Conservation (phyloP, 2,329 filamentous ascomycete species). For the Diaporthe caulivora region DNA sequence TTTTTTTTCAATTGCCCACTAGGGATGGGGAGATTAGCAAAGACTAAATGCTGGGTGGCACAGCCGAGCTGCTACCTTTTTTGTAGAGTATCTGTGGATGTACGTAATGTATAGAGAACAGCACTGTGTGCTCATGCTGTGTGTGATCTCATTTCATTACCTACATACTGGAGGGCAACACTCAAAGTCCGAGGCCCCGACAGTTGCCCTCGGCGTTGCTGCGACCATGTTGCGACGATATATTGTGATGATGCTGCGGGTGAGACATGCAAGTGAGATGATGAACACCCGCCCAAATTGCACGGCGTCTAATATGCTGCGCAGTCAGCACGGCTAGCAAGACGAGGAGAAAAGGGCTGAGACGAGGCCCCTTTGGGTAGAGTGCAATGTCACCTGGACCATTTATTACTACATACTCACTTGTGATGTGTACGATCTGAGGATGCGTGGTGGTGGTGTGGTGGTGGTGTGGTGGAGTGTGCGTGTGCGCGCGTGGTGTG, state of each 20-base stretch:
- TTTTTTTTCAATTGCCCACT: background rate
- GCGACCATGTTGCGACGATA: background rate
- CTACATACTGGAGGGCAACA: background rate
- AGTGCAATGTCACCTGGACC: constrained; percentile 24
- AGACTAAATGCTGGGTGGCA: constrained; percentile 5
- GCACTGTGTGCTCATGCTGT: background rate
- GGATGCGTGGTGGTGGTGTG: background rate
- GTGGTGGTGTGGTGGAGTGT: too few relatives aligned
- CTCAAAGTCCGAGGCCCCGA: background rate
- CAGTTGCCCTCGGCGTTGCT: background rate
- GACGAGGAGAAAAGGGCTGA: background rate
- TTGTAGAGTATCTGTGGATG: background rate
- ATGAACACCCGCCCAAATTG: background rate
- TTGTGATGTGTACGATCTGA: background rate
- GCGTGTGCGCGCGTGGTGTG: background rate
- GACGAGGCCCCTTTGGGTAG: constrained; percentile 11
- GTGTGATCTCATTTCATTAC: constrained; percentile 9
- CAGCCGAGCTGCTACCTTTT: constrained; percentile 26
- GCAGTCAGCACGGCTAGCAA: background rate
- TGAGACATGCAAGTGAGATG: constrained; percentile 26
- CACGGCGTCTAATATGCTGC: background rate
- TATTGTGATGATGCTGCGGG: background rate
- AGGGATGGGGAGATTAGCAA: constrained; percentile 13
- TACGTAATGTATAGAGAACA: background rate
- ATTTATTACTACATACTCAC: too few relatives aligned